Base-by-base conservation (phyloP, 768 basidiomycete species). In the Clathrus columnatus region DNA sequence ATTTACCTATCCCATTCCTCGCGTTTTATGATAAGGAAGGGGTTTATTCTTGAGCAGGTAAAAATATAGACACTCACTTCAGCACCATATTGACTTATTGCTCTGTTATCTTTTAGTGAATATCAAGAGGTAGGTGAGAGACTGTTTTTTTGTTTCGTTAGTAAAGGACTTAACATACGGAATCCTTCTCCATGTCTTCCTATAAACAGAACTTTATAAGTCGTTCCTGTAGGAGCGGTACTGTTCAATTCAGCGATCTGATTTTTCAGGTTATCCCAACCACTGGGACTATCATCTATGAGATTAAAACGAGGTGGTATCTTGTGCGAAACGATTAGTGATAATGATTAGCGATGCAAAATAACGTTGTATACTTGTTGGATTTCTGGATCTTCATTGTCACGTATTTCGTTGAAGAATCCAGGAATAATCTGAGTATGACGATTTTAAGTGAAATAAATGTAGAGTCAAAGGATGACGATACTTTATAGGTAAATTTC, bases 181-280 rank as follows among this genome's bases (percentile, higher is more conserved):
- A 75, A 79, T 53, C 85, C 87, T 66, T 89, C 72, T 0, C 87
- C 87, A 58, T 91, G 87, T 60, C 87, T 72, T 2, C 77, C 78
- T 1, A 88, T 66, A 56, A 84, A 78, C 53, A 89, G 70, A 11
- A 85, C 70, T 61, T 88, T 90, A 69, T 82, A 83, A 10, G 67
- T 67, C 21, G 70, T 71, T 1, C 67, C 69, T 0, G 61, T 49
- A 1, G 67, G 65, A 1, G 78, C 73, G 2, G 61, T 59, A 1
- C 62, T 57, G 56, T 85, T 83, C 54, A 88, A 64, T n/a, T 66
- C 56, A 5, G 65, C 54, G n/a, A 89, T 66, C 7, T 69, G 61
- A 0, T 59, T 49, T 23, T 66, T 61, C 56, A 86, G 73, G 6
- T 59, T 72, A 5, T 58, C 51, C 84, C 85, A 87, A 26, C 80